Evolutionary conservation across 805 yeast genomes (phyloP).

Genomic region (Ascoidea asiatica): DNA sequence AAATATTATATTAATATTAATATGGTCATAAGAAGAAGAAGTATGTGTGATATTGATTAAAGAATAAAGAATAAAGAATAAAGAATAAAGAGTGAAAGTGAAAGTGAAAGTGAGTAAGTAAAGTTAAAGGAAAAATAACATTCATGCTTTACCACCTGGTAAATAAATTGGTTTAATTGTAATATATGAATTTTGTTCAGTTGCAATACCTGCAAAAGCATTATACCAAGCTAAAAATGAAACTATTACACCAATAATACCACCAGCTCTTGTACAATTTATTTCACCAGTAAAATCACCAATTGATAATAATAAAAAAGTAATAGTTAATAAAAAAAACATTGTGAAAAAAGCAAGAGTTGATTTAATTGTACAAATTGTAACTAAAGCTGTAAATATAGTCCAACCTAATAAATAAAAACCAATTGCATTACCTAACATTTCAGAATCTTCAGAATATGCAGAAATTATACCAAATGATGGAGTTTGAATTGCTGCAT

Average conservation of each 20-base stretch:
- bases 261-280: slow-evolving; percentile 32
- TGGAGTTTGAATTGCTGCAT: slow-evolving; percentile 41
- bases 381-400: slow-evolving; percentile 43
- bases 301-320: slow-evolving; percentile 40
- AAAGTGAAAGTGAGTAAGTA: neutral
- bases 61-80: neutral
- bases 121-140: neutral
- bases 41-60: neutral
- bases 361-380: slow-evolving; percentile 44
- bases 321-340: slow-evolving; percentile 36
- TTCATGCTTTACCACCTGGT: slow-evolving; percentile 21
- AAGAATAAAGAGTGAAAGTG: neutral
- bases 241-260: slow-evolving; percentile 39
- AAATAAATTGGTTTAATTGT: slow-evolving; percentile 29
- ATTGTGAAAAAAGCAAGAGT: slow-evolving; percentile 50
- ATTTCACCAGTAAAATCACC: slow-evolving; percentile 33
- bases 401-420: slow-evolving; percentile 52
- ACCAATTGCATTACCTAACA: slow-evolving; percentile 38
- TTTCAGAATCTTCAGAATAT: slow-evolving; percentile 24
- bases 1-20: too few relatives aligned
- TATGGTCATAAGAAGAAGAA: too few relatives aligned
- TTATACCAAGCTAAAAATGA: slow-evolving; percentile 46
- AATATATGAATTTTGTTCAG: slow-evolving; percentile 39
- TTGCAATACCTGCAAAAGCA: slow-evolving; percentile 51
- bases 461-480: slow-evolving; percentile 49